These are phyloP conservation scores for Ceratocystis alfenasii DNA, from an alignment of 2,329 filamentous ascomycete genomes.

Conservation along the genomic window DNA sequence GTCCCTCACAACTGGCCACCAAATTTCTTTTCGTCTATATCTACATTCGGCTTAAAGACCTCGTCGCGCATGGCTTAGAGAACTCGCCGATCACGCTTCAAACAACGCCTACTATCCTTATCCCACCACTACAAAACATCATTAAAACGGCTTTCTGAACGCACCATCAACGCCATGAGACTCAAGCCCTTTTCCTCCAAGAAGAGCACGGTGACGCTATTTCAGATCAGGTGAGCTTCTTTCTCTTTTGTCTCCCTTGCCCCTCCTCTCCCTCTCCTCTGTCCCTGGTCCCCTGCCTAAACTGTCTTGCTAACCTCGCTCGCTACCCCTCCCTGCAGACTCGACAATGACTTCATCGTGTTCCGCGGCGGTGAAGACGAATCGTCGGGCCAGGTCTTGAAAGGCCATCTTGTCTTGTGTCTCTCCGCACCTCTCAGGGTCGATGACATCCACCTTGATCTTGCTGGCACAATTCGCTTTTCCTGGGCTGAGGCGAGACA, in stretches of 20 bases:
- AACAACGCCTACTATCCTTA: conserved; percentile 2
- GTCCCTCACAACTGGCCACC: background rate
- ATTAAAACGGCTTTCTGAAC: background rate
- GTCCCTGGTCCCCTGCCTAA: background rate
- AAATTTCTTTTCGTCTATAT: background rate
- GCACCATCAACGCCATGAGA: conserved; percentile 17
- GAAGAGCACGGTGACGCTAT: conserved; percentile 21
- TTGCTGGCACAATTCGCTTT: conserved; percentile 57
- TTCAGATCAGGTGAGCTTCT: conserved; percentile 21
- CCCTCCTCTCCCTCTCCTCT: conserved; percentile 3
- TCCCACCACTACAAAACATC: conserved; percentile 5
- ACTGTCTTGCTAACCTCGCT: conserved; percentile 4
- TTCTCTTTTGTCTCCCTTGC: background rate
- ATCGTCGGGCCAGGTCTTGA: conserved; percentile 61
- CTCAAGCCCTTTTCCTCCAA: conserved; percentile 22
- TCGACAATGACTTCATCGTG: conserved; percentile 68
- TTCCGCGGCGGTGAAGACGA: conserved; percentile 65
- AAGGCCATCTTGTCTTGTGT: conserved; percentile 62
- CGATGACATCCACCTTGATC: conserved; percentile 59
- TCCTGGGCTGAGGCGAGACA: conserved; percentile 19
- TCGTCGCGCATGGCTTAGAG: conserved; percentile 7
- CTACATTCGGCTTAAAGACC: no score
- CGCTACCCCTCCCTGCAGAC: conserved; percentile 36
- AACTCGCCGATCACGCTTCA: conserved; percentile 4
- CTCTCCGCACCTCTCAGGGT: conserved; percentile 56